These are phyloP conservation scores for Periglandula ipomoeae DNA, from an alignment of 2,329 filamentous ascomycete genomes.

Conservation along the genomic window DNA sequence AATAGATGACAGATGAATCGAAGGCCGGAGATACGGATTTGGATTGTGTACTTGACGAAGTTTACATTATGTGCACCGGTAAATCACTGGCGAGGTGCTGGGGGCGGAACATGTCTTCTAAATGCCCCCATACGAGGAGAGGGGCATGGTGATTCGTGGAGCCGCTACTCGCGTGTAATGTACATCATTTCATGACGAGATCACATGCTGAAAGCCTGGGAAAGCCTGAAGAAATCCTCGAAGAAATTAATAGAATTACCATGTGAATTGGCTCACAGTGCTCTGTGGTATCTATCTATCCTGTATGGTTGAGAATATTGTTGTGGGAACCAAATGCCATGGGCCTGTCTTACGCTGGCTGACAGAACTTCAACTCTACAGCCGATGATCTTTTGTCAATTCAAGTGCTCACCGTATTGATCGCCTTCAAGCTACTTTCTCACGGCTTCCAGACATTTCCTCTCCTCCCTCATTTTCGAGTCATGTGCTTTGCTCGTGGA, in stretches of 20 bases:
- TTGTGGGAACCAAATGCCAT: background rate
- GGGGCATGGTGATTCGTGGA: no score
- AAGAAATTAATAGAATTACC: no score
- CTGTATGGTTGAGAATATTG: background rate
- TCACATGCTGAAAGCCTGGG: no score
- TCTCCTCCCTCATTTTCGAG: background rate
- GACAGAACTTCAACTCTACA: background rate
- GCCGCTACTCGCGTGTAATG: no score
- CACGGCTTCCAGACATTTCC: background rate
- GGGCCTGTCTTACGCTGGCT: conserved; percentile 2
- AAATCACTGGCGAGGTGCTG: no score
- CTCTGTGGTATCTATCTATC: background rate
- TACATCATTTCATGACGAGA: no score
- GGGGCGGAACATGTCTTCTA: no score
- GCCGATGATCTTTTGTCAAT: background rate
- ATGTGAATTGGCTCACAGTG: background rate
- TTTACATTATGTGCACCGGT: no score
- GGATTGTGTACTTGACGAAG: no score
- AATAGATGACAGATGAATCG: background rate
- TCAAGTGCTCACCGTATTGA: conserved; percentile 2
- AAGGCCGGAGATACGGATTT: no score
- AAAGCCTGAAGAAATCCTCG: no score
- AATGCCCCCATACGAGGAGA: no score
- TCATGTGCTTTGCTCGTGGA: background rate
- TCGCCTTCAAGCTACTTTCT: background rate